These are phyloP conservation scores for Xylaria sp. DNA, from an alignment of 2,329 filamentous ascomycete species.

Conservation along the genomic window DNA sequence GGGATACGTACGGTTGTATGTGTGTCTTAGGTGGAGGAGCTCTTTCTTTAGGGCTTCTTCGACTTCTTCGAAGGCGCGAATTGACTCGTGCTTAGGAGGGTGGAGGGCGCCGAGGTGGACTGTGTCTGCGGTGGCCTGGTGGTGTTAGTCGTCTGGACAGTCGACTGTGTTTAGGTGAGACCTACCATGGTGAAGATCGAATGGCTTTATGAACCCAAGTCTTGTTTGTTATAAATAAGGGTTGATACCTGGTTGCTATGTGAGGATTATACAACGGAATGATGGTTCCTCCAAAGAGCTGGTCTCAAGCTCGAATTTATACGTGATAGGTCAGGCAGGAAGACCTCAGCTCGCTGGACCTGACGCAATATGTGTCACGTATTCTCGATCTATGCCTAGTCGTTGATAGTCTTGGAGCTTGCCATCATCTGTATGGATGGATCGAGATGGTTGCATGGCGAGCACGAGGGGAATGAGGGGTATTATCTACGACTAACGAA, in stretches of 20 bases:
- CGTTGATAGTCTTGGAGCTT: no score
- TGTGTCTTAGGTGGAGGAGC: conserved; percentile 40
- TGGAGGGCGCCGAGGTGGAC: conserved; percentile 46
- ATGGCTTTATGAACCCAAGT: not conserved
- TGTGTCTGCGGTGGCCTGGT: conserved; percentile 48
- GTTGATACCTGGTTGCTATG: not conserved
- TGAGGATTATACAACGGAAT: not conserved
- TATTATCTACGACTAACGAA: not conserved
- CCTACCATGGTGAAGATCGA: not conserved
- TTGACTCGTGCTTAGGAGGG: conserved; percentile 45
- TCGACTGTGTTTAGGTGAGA: not conserved
- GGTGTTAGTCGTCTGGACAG: not conserved
- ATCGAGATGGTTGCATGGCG: not conserved
- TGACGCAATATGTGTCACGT: conserved; percentile 12
- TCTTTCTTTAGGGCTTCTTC: conserved; percentile 47
- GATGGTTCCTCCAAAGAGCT: no score
- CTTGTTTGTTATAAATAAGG: not conserved
- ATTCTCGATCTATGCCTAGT: not conserved
- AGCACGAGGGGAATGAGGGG: not conserved
- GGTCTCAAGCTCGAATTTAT: no score
- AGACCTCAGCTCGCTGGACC: no score
- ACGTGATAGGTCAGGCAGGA: no score
- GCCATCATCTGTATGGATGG: not conserved
- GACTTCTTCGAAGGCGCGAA: conserved; percentile 45
- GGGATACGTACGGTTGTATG: conserved; percentile 22